Conservation (phyloP, 768 basidiomycete genomes). For the Strobilomyces dryophilus region DNA sequence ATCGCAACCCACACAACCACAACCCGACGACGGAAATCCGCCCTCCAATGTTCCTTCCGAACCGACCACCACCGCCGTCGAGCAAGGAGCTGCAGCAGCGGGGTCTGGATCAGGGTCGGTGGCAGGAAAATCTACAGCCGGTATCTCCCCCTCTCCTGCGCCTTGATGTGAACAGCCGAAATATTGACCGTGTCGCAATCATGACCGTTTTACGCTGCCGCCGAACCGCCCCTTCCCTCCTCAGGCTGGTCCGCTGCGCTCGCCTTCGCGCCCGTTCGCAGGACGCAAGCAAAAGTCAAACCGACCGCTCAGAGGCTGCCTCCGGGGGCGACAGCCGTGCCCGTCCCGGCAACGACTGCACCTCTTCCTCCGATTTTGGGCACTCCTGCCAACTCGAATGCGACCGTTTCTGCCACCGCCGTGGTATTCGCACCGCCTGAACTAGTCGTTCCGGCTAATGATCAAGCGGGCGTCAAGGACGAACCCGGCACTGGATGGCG, state of each 20-base stretch:
- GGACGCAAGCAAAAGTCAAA: slow-evolving; percentile 60
- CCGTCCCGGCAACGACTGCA: slow-evolving; percentile 34
- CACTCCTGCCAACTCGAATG: slow-evolving; percentile 23
- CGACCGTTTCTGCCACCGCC: slow-evolving; percentile 49
- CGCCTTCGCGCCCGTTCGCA: slow-evolving; percentile 81
- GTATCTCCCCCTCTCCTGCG: slow-evolving; percentile 47
- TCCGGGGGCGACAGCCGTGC: slow-evolving; percentile 55
- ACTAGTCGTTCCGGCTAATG: slow-evolving; percentile 34
- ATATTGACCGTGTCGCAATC: slow-evolving; percentile 36
- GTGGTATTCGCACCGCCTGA: slow-evolving; percentile 69
- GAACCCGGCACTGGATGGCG: slow-evolving; percentile 34
- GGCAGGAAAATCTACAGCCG: slow-evolving; percentile 49
- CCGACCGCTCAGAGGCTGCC: slow-evolving; percentile 30
- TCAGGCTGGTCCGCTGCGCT: slow-evolving; percentile 87
- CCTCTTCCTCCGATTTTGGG: slow-evolving; percentile 31
- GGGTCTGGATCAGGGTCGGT: slow-evolving; percentile 27
- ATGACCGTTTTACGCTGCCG: slow-evolving; percentile 25
- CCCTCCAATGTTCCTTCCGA: slow-evolving; percentile 18
- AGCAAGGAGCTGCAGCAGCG: slow-evolving; percentile 23
- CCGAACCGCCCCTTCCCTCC: slow-evolving; percentile 1
- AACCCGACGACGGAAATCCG: slow-evolving; percentile 17
- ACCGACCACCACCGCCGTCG: slow-evolving; percentile 21
- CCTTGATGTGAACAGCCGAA: slow-evolving; percentile 33
- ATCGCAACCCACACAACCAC: slow-evolving; percentile 17
- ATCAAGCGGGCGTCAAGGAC: slow-evolving; percentile 26